Conservation (phyloP, 2,329 filamentous ascomycete species). For the Pseudocercospora pini-densiflorae region DNA sequence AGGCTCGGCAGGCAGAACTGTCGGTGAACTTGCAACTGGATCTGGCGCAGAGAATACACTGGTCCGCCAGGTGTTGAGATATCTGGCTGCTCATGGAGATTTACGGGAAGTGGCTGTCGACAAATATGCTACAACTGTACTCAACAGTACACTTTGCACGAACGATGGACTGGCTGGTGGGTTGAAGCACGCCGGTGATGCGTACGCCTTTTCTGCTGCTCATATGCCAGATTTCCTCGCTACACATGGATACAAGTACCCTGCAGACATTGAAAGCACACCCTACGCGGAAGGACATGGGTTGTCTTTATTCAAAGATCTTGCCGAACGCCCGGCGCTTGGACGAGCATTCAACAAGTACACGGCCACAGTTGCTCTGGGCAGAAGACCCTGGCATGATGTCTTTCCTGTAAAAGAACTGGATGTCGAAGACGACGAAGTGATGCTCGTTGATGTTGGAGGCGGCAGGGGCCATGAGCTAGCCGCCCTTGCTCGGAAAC, state of each 20-base stretch:
- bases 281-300: not conserved
- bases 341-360: slow-evolving; percentile 7
- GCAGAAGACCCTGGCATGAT: not conserved
- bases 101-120: not conserved
- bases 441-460: slow-evolving; percentile 3
- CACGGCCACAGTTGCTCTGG: not conserved
- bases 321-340: not conserved
- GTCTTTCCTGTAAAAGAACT: not conserved
- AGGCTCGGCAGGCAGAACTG: not conserved
- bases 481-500: not conserved
- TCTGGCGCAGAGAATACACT: not conserved
- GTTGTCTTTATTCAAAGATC: not conserved
- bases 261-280: not conserved
- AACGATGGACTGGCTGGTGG: not conserved
- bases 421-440: not conserved
- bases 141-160: not conserved
- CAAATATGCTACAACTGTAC: not conserved
- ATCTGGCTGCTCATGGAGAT: not conserved
- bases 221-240: not conserved
- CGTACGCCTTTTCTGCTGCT: not conserved
- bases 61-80: not conserved
- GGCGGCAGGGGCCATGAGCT: slow-evolving; percentile 2
- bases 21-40: not conserved
- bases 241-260: not conserved
- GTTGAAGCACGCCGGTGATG: not conserved